phyloP scores from a whole-genome alignment of 1,284 basidiomycete species.

The Sanghuangporus baumii region DNA sequence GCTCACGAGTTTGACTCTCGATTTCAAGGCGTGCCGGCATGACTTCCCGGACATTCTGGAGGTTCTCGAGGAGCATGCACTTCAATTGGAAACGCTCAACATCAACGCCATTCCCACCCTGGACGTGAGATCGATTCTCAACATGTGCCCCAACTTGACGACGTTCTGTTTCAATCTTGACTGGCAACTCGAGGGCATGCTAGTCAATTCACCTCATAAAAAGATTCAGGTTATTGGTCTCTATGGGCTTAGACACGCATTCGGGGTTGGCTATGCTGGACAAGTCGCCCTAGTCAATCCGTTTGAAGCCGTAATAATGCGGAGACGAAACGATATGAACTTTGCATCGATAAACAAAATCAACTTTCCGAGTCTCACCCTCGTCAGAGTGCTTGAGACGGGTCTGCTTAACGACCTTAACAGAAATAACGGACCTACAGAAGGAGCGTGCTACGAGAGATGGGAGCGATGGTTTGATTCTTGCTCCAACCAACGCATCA shows the following conservation, averaged over 20 bases:
- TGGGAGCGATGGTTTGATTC: slow-evolving; percentile 66
- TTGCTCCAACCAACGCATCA: slow-evolving; percentile 40
- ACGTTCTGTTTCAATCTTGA: slow-evolving; percentile 68
- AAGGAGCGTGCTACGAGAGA: slow-evolving; percentile 41
- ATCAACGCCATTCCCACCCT: slow-evolving; percentile 50
- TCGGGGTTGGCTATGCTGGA: slow-evolving; percentile 51
- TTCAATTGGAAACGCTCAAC: slow-evolving; percentile 53
- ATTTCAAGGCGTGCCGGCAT: slow-evolving; percentile 38
- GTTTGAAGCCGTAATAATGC: slow-evolving; percentile 40
- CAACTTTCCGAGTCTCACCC: slow-evolving; percentile 56
- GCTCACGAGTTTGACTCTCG: slow-evolving; percentile 48
- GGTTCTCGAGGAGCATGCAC: slow-evolving; percentile 55
- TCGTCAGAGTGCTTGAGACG: slow-evolving; percentile 52
- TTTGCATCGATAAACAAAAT: slow-evolving; percentile 46
- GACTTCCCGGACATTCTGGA: slow-evolving; percentile 53
- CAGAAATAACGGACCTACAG: slow-evolving; percentile 39
- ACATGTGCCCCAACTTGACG: slow-evolving; percentile 52
- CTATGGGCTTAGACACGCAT: slow-evolving; percentile 63
- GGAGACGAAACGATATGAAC: slow-evolving; percentile 59
- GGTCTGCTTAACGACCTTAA: slow-evolving; percentile 54
- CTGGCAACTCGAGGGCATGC: slow-evolving; percentile 43
- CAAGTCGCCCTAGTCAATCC: slow-evolving; percentile 38
- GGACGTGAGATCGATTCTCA: slow-evolving; percentile 51
- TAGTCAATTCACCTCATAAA: slow-evolving; percentile 48
- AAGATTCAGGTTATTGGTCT: slow-evolving; percentile 58